Base-by-base conservation (phyloP, 257 asterid genomes). In the Solanum medicagineum region DNA sequence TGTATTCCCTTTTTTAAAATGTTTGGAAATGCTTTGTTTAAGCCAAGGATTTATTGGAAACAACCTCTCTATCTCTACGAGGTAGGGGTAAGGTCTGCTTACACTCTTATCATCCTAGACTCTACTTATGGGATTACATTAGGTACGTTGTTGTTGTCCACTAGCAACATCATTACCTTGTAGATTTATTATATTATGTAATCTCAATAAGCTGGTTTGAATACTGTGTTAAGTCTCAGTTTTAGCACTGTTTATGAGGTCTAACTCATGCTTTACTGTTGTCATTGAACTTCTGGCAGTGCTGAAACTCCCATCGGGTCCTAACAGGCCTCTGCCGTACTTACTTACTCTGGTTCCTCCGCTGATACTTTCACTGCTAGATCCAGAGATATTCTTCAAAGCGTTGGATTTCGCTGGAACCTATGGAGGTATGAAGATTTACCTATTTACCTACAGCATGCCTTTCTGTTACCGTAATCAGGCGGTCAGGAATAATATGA, bases 361-460 rank as follows among this genome's bases (percentile, higher is more conserved):
- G 0, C 83, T 96, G 91, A 84, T 94, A 29, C 85, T 96, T 49
- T 91, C 98, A 19, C 83, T 91, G 90, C 91, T 93, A 85, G 95
- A 96, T 90, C 99, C 98, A n/a, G 97, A 93, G 84, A 92, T 94
- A 84, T 96, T 94, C 93, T 96, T 94, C 89, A 96, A 94, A 88
- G 98, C 99, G 62, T 85, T 96, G 92, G 98, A 96, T 91, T 94
- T 96, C 81, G 98, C 99, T 19, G 98, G 98, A 88, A 96, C 99
- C 14, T 93, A 96, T 63, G 99, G 99, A 93, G 98, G 99, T 94
- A 93, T 3, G 66, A 5, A 49, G 60, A 79, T 14, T 79, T 26
- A 79, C 65, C 29, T 53, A 79, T 14, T 79, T 26, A 79, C 65
- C 29, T 53, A 53, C 83, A 51, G 10, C 54, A 79, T 26, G 42